A percentile compares a stretch with the other conserved stretches of the same genome.
phyloP scores from a whole-genome alignment of 1,284 basidiomycete species.

The Apiotrichum sp. region DNA sequence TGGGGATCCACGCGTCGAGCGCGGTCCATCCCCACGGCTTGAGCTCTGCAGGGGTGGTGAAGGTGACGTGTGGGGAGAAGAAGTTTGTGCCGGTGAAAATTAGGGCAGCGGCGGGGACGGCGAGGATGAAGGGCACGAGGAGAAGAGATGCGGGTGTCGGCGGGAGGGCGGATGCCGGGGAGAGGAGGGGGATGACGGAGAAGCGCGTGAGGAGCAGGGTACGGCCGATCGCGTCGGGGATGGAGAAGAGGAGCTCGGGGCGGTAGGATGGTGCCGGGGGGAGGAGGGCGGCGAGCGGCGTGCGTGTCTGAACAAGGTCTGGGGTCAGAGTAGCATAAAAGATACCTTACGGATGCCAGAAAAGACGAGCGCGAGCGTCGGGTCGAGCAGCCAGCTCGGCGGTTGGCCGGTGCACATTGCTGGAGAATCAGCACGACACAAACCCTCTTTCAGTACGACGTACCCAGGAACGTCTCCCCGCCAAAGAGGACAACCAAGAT shows the following conservation, averaged over 20 bases:
- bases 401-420: conserved; percentile 37
- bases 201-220: conserved; percentile 44
- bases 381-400: conserved; percentile 42
- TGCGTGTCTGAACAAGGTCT: conserved; percentile 42
- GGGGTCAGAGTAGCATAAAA: not conserved
- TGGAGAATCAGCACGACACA: not conserved
- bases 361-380: conserved; percentile 37
- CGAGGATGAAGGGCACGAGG: conserved; percentile 42
- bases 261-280: conserved; percentile 28
- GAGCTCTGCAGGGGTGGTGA: conserved; percentile 40
- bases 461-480: conserved; percentile 45
- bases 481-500: conserved; percentile 44
- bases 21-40: conserved; percentile 38
- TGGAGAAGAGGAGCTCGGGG: conserved; percentile 32
- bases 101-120: conserved; percentile 40
- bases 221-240: conserved; percentile 44
- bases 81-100: conserved; percentile 37
- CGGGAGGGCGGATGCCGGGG: conserved; percentile 18
- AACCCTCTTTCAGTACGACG: conserved; percentile 8
- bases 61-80: conserved; percentile 29
- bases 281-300: conserved; percentile 29
- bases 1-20: conserved; percentile 40
- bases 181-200: conserved; percentile 36
- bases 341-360: conserved; percentile 27
- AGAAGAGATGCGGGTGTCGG: conserved; percentile 37